Evolutionary conservation across 345 rosid genomes (phyloP).

Genomic region (Carallia brachiata): DNA sequence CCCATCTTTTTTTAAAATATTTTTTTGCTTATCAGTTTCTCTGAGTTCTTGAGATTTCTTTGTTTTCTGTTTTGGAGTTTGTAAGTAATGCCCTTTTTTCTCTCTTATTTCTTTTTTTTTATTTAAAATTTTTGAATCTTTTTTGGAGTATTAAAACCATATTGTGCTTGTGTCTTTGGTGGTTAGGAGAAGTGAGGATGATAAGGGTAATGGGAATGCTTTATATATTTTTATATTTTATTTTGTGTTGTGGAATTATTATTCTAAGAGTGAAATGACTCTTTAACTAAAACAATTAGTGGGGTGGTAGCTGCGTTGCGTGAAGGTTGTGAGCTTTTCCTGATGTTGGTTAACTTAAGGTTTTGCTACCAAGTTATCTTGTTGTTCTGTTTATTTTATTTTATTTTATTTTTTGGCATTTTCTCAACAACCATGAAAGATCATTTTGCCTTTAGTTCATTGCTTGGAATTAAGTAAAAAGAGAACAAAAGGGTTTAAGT

Average conservation of each 20-base stretch:
- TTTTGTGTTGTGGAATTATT: background rate
- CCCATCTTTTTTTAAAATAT: no score
- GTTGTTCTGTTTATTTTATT: background rate
- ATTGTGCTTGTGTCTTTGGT: constrained; percentile 17
- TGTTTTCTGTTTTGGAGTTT: background rate
- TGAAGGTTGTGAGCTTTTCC: constrained; percentile 10
- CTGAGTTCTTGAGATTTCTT: background rate
- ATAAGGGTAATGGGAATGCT: background rate
- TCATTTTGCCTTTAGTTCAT: background rate
- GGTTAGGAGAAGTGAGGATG: constrained; percentile 18
- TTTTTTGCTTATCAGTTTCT: background rate
- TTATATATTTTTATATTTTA: background rate
- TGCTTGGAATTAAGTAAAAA: background rate
- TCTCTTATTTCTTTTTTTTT: background rate
- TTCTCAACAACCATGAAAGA: constrained; percentile 1
- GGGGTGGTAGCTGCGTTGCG: constrained; percentile 14
- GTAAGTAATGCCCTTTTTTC: background rate
- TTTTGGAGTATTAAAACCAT: background rate
- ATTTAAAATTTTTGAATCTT: background rate
- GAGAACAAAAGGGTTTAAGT: background rate
- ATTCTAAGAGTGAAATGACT: constrained; percentile 20
- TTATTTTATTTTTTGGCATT: background rate
- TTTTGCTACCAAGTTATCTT: background rate
- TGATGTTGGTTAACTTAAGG: background rate
- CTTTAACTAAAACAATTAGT: constrained; percentile 19